phyloP scores from a whole-genome alignment of 169 alveolate species.

The Perkinsus marinus region DNA sequence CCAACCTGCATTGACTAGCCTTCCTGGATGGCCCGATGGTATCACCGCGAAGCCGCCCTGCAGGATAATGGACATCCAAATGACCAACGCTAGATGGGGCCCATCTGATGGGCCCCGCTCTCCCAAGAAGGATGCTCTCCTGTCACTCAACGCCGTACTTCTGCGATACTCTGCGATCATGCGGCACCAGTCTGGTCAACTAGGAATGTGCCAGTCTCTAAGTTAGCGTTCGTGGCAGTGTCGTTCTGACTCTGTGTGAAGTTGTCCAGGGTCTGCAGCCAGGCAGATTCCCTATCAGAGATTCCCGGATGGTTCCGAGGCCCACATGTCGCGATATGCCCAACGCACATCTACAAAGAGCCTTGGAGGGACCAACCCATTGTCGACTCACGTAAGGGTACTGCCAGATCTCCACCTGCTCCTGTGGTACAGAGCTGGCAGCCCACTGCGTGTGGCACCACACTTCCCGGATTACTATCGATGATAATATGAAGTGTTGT shows the following conservation, averaged over 20 bases:
- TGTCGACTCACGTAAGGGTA: background rate
- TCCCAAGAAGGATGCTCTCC: too few species aligned
- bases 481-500: background rate
- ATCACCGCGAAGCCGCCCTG: too few species aligned
- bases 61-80: too few species aligned
- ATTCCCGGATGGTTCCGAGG: background rate
- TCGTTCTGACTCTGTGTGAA: background rate
- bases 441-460: background rate
- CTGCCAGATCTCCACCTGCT: background rate
- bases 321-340: background rate
- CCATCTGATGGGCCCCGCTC: too few species aligned
- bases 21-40: too few species aligned
- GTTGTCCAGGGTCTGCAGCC: background rate
- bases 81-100: too few species aligned
- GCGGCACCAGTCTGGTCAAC: background rate
- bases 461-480: background rate
- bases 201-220: background rate
- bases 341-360: background rate
- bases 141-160: too few species aligned
- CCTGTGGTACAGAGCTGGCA: background rate
- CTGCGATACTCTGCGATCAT: too few species aligned
- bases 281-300: background rate
- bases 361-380: background rate
- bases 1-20: too few species aligned
- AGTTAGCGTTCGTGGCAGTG: background rate